A percentile compares a stretch with the other conserved stretches of the same genome.
Conservation (phyloP, 805 yeast genomes). For the Teunomyces cretensis region DNA sequence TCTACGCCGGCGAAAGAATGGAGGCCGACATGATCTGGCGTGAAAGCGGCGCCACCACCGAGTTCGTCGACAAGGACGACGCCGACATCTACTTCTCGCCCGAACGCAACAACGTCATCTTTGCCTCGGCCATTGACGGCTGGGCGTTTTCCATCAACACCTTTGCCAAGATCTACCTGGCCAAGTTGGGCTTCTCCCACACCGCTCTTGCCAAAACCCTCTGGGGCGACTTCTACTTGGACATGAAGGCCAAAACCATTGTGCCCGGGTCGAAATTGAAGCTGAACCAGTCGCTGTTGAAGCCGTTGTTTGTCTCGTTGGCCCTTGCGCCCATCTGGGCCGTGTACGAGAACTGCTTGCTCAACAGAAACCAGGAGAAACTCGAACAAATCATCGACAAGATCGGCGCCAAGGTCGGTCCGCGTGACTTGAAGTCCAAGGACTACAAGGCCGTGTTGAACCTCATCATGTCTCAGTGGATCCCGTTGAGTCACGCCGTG, state of each 20-base stretch:
- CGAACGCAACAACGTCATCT: slow-evolving; percentile 81
- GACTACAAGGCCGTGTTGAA: slow-evolving; percentile 65
- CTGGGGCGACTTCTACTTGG: slow-evolving; percentile 93
- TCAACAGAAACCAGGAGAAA: slow-evolving; percentile 66
- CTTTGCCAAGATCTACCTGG: slow-evolving; percentile 82
- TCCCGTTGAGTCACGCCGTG: slow-evolving; percentile 86
- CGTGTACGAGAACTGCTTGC: slow-evolving; percentile 69
- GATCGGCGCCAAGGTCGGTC: slow-evolving; percentile 62
- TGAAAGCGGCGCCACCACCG: slow-evolving; percentile 56
- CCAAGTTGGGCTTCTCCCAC: slow-evolving; percentile 80
- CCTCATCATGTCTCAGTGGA: slow-evolving; percentile 85
- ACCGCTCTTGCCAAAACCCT: slow-evolving; percentile 77
- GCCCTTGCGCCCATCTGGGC: slow-evolving; percentile 92
- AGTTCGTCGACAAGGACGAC: slow-evolving; percentile 74
- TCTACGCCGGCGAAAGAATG: slow-evolving; percentile 90
- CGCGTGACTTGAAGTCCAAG: slow-evolving; percentile 77
- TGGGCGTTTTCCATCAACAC: slow-evolving; percentile 96
- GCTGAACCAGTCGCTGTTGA: slow-evolving; percentile 49
- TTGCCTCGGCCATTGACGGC: slow-evolving; percentile 91
- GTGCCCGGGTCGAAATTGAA: slow-evolving; percentile 63
- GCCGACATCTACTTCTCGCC: slow-evolving; percentile 85
- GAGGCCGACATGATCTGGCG: slow-evolving; percentile 79
- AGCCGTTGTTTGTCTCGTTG: slow-evolving; percentile 84
- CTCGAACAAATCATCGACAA: slow-evolving; percentile 74
- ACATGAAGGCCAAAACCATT: slow-evolving; percentile 85